These are phyloP conservation scores for Phytophthora nicotianae DNA, from an alignment of 352 stramenopile species.

Conservation along the genomic window DNA sequence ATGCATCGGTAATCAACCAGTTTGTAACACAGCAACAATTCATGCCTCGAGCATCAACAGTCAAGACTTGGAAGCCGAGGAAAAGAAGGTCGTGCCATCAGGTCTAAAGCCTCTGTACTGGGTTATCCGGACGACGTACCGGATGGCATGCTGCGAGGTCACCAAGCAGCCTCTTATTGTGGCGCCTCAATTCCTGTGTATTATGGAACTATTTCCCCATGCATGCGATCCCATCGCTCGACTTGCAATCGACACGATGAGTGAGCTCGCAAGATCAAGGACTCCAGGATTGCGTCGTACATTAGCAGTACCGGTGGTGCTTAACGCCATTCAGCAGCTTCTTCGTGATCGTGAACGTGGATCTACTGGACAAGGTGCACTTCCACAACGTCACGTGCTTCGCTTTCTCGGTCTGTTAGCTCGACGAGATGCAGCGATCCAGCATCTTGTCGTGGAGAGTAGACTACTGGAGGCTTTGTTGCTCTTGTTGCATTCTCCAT, in stretches of 20 bases:
- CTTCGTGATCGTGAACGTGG: conserved; percentile 40
- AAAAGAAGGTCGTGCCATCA: conserved; percentile 25
- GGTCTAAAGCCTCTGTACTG: conserved; percentile 42
- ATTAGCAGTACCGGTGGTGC: conserved; percentile 49
- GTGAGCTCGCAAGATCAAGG: conserved; percentile 36
- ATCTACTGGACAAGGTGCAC: conserved; percentile 11
- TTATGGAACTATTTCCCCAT: conserved; percentile 55
- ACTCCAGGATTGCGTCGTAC: conserved; percentile 31
- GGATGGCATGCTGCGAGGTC: conserved; percentile 28
- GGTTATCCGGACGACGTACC: conserved; percentile 39
- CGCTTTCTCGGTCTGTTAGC: conserved; percentile 45
- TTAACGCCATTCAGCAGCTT: conserved; percentile 45
- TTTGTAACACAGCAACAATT: conserved; percentile 4
- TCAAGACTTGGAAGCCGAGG: conserved; percentile 10
- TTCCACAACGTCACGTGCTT: conserved; percentile 48
- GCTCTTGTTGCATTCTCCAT: conserved; percentile 52
- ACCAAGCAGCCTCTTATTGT: conserved; percentile 42
- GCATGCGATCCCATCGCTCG: conserved; percentile 41
- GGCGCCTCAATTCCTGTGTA: conserved; percentile 49
- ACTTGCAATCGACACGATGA: conserved; percentile 46
- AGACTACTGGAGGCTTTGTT: conserved; percentile 55
- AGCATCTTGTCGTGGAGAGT: conserved; percentile 60
- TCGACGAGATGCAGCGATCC: conserved; percentile 52
- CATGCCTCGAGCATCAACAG: conserved; percentile 2
- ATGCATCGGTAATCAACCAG: conserved; percentile 14